Conservation (phyloP, 805 yeast species). For the Myxozyma monticola region DNA sequence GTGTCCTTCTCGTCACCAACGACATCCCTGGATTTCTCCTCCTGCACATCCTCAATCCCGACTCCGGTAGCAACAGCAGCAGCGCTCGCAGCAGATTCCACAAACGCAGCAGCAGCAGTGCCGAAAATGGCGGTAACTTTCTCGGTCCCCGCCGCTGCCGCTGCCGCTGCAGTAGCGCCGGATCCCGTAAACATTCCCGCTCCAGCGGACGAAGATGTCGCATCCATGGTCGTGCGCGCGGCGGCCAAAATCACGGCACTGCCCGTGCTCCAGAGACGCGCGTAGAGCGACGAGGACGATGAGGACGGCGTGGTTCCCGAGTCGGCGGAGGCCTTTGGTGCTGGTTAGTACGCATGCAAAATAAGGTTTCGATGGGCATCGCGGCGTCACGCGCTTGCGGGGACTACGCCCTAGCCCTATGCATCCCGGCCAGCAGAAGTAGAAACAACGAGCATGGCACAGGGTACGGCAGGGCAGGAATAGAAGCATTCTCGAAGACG, state of each 20-base stretch:
- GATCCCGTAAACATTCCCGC: not conserved
- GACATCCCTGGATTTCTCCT: not conserved
- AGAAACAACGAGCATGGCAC: too few relatives aligned
- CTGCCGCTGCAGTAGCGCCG: not conserved
- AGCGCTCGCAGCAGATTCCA: conserved; percentile 5
- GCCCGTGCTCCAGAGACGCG: conserved; percentile 3
- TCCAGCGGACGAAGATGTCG: conserved; percentile 1
- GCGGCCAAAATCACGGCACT: conserved; percentile 2
- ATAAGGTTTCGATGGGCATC: too few relatives aligned
- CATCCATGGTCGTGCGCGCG: not conserved
- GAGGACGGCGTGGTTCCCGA: too few relatives aligned
- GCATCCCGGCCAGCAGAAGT: too few relatives aligned
- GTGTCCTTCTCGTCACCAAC: too few relatives aligned
- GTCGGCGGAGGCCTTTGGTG: too few relatives aligned
- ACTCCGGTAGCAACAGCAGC: conserved; percentile 2
- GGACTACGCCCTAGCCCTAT: too few relatives aligned
- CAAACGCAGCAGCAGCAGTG: conserved; percentile 6
- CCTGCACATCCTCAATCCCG: not conserved
- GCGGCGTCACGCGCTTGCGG: too few relatives aligned
- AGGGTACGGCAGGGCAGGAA: too few relatives aligned
- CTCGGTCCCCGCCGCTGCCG: not conserved
- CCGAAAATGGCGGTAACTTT: conserved; percentile 6
- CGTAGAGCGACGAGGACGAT: not conserved
- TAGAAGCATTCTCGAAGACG: too few relatives aligned
- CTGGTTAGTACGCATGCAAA: too few relatives aligned